A percentile compares a stretch with the other conserved stretches of the same genome.
Conservation (phyloP, 306 rosid species). For the Lablab purpureus region DNA sequence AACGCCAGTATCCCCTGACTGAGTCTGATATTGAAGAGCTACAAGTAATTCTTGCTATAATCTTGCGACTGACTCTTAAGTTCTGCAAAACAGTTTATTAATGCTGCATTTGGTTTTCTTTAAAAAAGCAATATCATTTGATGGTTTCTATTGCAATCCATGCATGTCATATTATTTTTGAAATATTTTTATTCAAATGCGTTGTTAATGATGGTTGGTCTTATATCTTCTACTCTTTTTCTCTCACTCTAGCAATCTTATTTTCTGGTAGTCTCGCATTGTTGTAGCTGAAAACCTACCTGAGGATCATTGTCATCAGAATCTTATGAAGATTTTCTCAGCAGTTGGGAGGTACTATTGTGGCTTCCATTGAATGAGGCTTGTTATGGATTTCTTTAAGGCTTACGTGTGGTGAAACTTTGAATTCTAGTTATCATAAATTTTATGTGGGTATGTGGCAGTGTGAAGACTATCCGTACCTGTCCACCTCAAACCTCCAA, state of each 20-base stretch:
- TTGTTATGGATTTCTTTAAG: slow-evolving; percentile 2
- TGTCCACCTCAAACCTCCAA: slow-evolving; percentile 90
- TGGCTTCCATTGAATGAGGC: slow-evolving; percentile 22
- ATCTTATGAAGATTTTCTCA: slow-evolving; percentile 93
- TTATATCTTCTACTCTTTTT: slow-evolving; percentile 24
- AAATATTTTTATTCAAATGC: slow-evolving; percentile 23
- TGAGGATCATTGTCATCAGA: slow-evolving; percentile 99
- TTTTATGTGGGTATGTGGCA: slow-evolving; percentile 59
- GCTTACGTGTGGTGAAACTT: slow-evolving; percentile 26
- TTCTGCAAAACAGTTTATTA: slow-evolving; percentile 34
- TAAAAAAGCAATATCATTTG: slow-evolving; percentile 17
- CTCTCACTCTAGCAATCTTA: slow-evolving; percentile 31
- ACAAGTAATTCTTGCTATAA: slow-evolving; percentile 67
- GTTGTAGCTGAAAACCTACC: slow-evolving; percentile 97
- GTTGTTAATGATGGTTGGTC: slow-evolving; percentile 39
- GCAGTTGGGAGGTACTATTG: slow-evolving; percentile 85
- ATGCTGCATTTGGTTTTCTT: slow-evolving; percentile 28
- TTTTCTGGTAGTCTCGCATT: slow-evolving; percentile 75
- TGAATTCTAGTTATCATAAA: slow-evolving; percentile 32
- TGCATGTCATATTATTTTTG: slow-evolving; percentile 15
- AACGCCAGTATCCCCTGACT: slow-evolving; percentile 74
- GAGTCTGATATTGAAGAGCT: slow-evolving; percentile 89
- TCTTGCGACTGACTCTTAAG: slow-evolving; percentile 27
- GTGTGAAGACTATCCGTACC: slow-evolving; percentile 94
- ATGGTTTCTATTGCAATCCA: slow-evolving; percentile 24